These are phyloP conservation scores for Cercophora samala DNA, from an alignment of 495 filamentous ascomycete species.

Conservation along the genomic window DNA sequence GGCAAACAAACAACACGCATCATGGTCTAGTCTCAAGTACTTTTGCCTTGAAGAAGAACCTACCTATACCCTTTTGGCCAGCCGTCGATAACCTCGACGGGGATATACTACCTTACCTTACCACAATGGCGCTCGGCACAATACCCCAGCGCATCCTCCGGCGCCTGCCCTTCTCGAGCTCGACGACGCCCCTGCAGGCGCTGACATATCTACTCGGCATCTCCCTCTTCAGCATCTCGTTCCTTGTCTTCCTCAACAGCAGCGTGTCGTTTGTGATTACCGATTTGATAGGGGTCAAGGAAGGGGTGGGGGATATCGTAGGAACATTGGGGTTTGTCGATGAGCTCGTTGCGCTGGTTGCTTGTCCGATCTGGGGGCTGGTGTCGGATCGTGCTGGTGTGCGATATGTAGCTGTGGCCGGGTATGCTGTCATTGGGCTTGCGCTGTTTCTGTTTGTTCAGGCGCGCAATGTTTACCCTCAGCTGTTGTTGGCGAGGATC, in stretches of 20 bases:
- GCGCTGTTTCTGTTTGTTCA: conserved; percentile 79
- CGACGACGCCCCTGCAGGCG: conserved; percentile 68
- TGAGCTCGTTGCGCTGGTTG: conserved; percentile 84
- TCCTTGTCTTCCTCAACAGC: conserved; percentile 96
- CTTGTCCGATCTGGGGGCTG: conserved; percentile 89
- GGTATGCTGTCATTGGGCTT: conserved; percentile 75
- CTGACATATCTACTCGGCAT: conserved; percentile 83
- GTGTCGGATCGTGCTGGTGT: conserved; percentile 88
- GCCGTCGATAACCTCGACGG: neutral
- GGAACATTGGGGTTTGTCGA: conserved; percentile 95
- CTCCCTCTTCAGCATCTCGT: conserved; percentile 91
- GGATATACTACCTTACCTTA: neutral
- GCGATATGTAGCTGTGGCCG: conserved; percentile 70
- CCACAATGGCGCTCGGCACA: conserved; percentile 22
- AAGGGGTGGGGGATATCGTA: conserved; percentile 80
- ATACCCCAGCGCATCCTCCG: conserved; percentile 36
- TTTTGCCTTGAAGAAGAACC: too few relatives aligned
- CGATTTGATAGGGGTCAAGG: conserved; percentile 72
- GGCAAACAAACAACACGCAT: neutral
- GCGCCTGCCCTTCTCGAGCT: conserved; percentile 52
- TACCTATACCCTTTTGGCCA: neutral
- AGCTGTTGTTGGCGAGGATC: conserved; percentile 79
- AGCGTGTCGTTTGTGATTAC: conserved; percentile 93
- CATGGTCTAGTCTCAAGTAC: neutral
- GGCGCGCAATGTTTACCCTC: conserved; percentile 81